These are phyloP conservation scores for Rhodotorula babjevae DNA, from an alignment of 768 basidiomycete genomes.

Conservation along the genomic window DNA sequence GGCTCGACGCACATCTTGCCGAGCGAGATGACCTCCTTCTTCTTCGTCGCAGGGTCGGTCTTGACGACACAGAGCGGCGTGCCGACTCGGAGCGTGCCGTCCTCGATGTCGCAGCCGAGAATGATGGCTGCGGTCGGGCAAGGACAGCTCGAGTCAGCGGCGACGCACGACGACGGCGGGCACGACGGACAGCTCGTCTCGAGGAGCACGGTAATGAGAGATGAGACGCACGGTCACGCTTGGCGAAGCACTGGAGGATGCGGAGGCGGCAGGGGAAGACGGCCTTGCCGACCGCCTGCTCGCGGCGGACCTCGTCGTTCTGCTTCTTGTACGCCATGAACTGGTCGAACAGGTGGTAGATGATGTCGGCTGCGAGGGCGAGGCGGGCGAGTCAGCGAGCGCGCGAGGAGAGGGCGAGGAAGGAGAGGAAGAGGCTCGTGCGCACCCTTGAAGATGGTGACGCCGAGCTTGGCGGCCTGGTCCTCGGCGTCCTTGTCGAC, in stretches of 20 bases:
- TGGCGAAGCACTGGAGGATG: slow-evolving; percentile 87
- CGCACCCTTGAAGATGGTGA: slow-evolving; percentile 86
- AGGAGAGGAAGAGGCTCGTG: too few species aligned
- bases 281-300: slow-evolving; percentile 86
- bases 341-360: slow-evolving; percentile 94
- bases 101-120: slow-evolving; percentile 90
- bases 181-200: too few species aligned
- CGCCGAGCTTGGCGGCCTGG: slow-evolving; percentile 87
- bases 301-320: slow-evolving; percentile 84
- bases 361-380: slow-evolving; percentile 74
- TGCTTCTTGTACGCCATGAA: slow-evolving; percentile 91
- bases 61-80: slow-evolving; percentile 95
- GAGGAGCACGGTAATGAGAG: too few species aligned
- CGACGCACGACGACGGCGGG: too few species aligned
- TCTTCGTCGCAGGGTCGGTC: slow-evolving; percentile 75
- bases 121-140: slow-evolving; percentile 60
- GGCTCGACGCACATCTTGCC: slow-evolving; percentile 75
- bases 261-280: slow-evolving; percentile 95
- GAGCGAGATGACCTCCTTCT: slow-evolving; percentile 83
- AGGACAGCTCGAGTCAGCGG: background rate
- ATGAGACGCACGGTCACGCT: slow-evolving; percentile 65
- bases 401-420: background rate
- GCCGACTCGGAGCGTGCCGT: slow-evolving; percentile 81
- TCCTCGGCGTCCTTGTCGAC: slow-evolving; percentile 90
- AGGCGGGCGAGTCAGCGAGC: background rate